These are phyloP conservation scores for Ascobolus immersus DNA, from an alignment of 495 filamentous ascomycete genomes.

Conservation along the genomic window DNA sequence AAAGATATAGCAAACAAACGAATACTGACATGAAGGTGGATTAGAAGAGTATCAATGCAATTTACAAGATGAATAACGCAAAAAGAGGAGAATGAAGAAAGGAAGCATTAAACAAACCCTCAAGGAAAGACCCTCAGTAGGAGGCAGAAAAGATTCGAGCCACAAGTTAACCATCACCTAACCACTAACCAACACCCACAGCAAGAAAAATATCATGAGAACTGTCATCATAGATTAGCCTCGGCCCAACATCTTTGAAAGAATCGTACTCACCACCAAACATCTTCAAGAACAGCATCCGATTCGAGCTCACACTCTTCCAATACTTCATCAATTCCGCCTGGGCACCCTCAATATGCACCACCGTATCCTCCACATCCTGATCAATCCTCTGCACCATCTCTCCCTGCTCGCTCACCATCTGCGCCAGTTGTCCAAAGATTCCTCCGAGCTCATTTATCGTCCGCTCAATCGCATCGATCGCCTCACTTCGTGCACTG, in stretches of 20 bases:
- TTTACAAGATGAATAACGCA: too few species aligned
- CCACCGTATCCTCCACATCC: conserved; percentile 86
- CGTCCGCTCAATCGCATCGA: conserved; percentile 87
- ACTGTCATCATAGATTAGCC: conserved; percentile 6
- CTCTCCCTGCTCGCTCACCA: conserved; percentile 92
- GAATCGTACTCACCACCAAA: conserved; percentile 46
- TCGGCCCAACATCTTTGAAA: conserved; percentile 11
- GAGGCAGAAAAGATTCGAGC: too few species aligned
- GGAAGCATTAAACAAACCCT: too few species aligned
- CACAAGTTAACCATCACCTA: neutral
- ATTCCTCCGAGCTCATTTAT: conserved; percentile 86
- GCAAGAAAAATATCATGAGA: conserved; percentile 31
- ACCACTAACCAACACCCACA: conserved; percentile 18
- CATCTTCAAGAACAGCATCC: conserved; percentile 97
- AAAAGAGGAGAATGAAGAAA: too few species aligned
- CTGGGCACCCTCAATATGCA: conserved; percentile 90
- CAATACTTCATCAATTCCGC: conserved; percentile 91
- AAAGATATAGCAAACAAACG: too few species aligned
- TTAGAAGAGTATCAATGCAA: too few species aligned
- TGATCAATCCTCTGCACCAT: conserved; percentile 86
- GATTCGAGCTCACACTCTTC: conserved; percentile 72
- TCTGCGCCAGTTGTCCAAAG: conserved; percentile 84
- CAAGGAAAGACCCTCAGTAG: too few species aligned
- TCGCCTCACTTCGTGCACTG: conserved; percentile 77
- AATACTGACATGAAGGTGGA: too few species aligned